Conservation (phyloP, 306 rosid species). For the Castanopsis chinensis region DNA sequence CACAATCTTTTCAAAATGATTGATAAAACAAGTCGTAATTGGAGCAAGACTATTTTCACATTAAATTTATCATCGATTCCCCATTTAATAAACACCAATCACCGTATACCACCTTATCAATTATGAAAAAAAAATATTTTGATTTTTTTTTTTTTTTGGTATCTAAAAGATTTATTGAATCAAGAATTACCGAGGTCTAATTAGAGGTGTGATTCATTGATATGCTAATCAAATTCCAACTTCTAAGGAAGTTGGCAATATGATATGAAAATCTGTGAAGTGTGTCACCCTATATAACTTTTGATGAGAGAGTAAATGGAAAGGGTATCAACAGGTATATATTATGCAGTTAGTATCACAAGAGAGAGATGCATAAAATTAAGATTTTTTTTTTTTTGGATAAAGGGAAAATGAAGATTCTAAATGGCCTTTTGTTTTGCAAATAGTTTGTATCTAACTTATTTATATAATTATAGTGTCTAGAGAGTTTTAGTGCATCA, state of each 20-base stretch:
- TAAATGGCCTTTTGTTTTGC: neutral
- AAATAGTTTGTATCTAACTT: neutral
- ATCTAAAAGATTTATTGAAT: neutral
- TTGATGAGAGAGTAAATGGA: neutral
- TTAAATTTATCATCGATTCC: too few relatives aligned
- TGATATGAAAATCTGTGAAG: slow-evolving; percentile 10
- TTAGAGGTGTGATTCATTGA: neutral
- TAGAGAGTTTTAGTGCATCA: neutral
- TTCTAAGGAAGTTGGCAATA: neutral
- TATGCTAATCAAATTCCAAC: neutral
- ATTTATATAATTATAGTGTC: neutral
- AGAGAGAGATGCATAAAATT: too few relatives aligned
- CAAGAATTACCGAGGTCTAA: neutral
- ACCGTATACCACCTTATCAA: too few relatives aligned
- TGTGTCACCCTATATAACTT: neutral
- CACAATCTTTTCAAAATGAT: too few relatives aligned
- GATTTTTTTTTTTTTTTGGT: too few relatives aligned
- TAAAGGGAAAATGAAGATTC: too few relatives aligned
- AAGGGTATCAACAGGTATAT: neutral
- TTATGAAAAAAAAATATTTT: too few relatives aligned
- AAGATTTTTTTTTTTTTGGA: too few relatives aligned
- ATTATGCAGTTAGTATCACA: neutral
- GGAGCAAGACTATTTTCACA: too few relatives aligned
- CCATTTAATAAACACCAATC: too few relatives aligned
- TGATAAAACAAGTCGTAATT: too few relatives aligned